Conservation (phyloP, 1,139 yeast species). For the Magnusiomyces paraingens region DNA sequence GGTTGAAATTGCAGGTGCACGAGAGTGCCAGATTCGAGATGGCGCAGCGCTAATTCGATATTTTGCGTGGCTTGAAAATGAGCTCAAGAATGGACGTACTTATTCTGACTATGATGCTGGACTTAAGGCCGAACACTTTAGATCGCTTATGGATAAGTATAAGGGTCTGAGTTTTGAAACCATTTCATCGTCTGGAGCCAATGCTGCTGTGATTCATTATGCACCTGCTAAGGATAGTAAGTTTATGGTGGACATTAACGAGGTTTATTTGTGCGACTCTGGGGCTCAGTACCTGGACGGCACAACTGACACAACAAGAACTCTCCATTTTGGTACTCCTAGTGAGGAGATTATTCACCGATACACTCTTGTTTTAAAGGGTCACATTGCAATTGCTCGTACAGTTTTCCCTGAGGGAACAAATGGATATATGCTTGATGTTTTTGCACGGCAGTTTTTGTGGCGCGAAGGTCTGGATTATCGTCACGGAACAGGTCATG, state of each 20-base stretch:
- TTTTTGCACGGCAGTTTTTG: conserved; percentile 80
- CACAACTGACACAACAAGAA: conserved; percentile 94
- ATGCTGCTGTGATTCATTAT: conserved; percentile 91
- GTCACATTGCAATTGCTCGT: conserved; percentile 73
- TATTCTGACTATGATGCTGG: conserved; percentile 80
- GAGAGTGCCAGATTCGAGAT: conserved; percentile 74
- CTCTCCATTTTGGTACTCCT: conserved; percentile 74
- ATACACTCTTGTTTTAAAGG: conserved; percentile 87
- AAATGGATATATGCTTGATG: conserved; percentile 76
- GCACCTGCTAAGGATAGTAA: conserved; percentile 61
- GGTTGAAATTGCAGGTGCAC: conserved; percentile 70
- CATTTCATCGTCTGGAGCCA: conserved; percentile 87
- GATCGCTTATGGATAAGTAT: conserved; percentile 50
- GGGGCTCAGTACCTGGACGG: conserved; percentile 95
- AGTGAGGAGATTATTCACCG: conserved; percentile 51
- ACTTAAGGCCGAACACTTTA: conserved; percentile 53
- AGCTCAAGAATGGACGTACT: conserved; percentile 45
- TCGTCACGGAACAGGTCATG: conserved; percentile 96
- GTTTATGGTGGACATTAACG: conserved; percentile 63
- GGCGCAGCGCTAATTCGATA: conserved; percentile 75
- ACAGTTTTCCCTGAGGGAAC: conserved; percentile 83
- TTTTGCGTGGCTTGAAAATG: conserved; percentile 81
- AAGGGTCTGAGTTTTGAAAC: conserved; percentile 87
- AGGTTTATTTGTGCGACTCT: conserved; percentile 81
- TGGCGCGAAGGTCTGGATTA: conserved; percentile 89